Evolutionary conservation across 345 rosid species (phyloP), one percentile per base, ranked within the genome.

Genomic region (Gossypioides kirkii): DNA sequence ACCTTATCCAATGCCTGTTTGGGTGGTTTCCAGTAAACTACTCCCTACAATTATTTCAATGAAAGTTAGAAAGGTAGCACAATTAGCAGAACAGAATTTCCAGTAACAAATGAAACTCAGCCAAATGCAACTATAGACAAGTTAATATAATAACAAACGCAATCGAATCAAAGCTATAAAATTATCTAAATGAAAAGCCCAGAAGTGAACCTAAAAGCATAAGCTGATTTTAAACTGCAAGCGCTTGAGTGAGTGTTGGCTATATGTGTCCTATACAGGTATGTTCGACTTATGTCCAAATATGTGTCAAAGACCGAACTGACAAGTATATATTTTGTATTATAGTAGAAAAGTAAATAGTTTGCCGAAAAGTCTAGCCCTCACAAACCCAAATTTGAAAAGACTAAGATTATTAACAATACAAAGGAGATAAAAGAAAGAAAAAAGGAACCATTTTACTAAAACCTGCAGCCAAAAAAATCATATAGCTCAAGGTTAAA

Each of bases 1-100:
- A 95, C 94, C 85, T 82, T 91, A 11, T 88, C 86, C 78, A 95
- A 69, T 3, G 97, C 99, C 41, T 79, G 65, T 81, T 86, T 73
- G 60, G 98, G 99, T 55, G 99, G 99, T 74, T 87, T 94, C 98
- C 98, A 90, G 78, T 91, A 84, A 69, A 93, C 98, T 2, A 95
- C 96, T 63, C 98, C 98, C 98, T 94, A 45, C 59, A 73, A 66
- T 38, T 43, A 17, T 81, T 66, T 32, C 32, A 69, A 61, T 70
- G 18, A 62, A 55, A 6, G 69, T 64, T 43, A 60, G 43, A 60
- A 60, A 26, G 22, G 38, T 72, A 60, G 11, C 65, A 46, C 22
- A 56, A 12, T 60, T 12, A 26, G 25, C 56, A n/a, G 42, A 25
- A 60, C 20, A 62, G 11, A 63, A 41, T 64, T 76, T 45, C 70